These are phyloP conservation scores for Lasiodiplodia sp. DNA, from an alignment of 2,329 filamentous ascomycete genomes.

Conservation along the genomic window DNA sequence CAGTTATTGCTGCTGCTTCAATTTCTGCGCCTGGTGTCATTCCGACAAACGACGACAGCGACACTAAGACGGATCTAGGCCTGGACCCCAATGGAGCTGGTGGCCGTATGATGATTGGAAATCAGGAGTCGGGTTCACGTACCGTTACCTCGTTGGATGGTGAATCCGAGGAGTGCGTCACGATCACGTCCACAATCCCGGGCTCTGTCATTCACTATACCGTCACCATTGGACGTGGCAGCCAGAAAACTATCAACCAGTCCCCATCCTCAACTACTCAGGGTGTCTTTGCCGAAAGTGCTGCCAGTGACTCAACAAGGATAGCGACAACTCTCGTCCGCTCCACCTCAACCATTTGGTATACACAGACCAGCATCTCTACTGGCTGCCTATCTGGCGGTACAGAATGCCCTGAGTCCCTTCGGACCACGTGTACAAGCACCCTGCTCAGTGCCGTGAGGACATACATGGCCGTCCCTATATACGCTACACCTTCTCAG, in stretches of 20 bases:
- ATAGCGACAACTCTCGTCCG: not conserved
- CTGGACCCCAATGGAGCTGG: not conserved
- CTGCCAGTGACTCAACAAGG: not conserved
- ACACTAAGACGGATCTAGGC: not conserved
- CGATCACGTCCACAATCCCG: not conserved
- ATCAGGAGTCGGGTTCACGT: not conserved
- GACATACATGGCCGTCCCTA: not conserved
- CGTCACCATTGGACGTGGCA: not conserved
- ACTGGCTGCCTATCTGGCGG: conserved; percentile 6
- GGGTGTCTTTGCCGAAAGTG: not conserved
- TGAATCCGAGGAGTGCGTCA: not conserved
- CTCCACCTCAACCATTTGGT: conserved; percentile 4
- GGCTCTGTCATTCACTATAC: conserved; percentile 3
- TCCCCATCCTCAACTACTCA: not conserved
- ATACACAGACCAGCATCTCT: not conserved
- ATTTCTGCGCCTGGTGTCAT: not conserved
- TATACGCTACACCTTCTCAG: not conserved
- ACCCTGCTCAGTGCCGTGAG: not conserved
- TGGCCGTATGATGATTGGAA: not conserved
- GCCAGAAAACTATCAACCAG: not conserved
- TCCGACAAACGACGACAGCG: not conserved
- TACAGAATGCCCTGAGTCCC: not conserved
- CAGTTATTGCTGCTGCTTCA: not conserved
- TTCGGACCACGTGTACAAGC: not conserved
- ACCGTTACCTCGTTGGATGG: not conserved